Percentiles rank a stretch among this genome's conserved stretches.
phyloP scores from a whole-genome alignment of 306 rosid species.

The Castanea mollissima region DNA sequence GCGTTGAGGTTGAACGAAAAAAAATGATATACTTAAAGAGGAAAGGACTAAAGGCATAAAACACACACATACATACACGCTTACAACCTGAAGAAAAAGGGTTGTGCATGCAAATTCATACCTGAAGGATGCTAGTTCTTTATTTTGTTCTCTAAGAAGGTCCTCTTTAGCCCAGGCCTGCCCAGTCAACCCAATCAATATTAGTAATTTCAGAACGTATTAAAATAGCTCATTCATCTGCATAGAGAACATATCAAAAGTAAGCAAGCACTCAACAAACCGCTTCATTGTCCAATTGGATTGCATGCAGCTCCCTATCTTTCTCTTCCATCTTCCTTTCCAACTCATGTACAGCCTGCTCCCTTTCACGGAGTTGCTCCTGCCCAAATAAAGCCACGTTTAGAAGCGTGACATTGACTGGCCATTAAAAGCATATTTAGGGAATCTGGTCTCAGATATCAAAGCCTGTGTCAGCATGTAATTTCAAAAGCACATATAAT shows the following conservation, averaged over 20 bases:
- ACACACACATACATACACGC: background rate
- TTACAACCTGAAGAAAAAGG: background rate
- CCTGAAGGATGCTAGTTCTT: conserved; percentile 85
- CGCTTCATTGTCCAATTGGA: conserved; percentile 90
- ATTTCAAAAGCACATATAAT: background rate
- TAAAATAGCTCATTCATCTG: background rate
- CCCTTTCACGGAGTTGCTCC: conserved; percentile 85
- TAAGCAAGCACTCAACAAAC: conserved; percentile 45
- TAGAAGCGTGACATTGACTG: conserved; percentile 20
- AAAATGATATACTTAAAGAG: background rate
- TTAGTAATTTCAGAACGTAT: background rate
- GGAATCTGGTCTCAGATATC: conserved; percentile 10
- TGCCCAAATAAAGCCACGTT: conserved; percentile 39
- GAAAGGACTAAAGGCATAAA: background rate
- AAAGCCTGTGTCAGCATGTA: background rate
- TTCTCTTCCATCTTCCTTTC: conserved; percentile 87
- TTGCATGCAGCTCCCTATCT: conserved; percentile 81
- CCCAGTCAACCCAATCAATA: conserved; percentile 13
- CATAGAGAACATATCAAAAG: background rate
- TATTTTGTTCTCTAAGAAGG: conserved; percentile 83
- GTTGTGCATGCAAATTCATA: conserved; percentile 28
- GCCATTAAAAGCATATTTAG: background rate
- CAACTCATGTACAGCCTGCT: conserved; percentile 64
- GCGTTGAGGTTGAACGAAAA: background rate
- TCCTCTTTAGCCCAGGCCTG: conserved; percentile 99